Evolutionary conservation across 495 filamentous ascomycete genomes (phyloP).

Genomic region (Hypomontagnella submonticulosa): DNA sequence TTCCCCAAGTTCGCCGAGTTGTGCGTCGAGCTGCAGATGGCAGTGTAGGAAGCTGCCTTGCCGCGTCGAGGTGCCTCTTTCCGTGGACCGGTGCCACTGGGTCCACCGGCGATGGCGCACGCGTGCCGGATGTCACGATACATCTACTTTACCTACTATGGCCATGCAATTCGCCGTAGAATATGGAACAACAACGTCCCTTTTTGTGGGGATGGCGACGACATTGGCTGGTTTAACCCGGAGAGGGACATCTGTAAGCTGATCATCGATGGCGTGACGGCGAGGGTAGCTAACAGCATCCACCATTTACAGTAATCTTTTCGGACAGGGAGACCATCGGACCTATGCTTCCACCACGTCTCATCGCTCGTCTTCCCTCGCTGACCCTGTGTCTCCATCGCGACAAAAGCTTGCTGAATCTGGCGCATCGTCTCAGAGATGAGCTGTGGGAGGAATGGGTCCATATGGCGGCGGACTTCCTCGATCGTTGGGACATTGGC

Average conservation of each 20-base stretch:
- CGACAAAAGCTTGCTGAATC: too few species aligned
- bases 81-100: neutral
- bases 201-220: neutral
- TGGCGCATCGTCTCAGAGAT: too few species aligned
- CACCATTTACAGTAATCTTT: too few species aligned
- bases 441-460: too few species aligned
- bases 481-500: too few species aligned
- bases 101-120: neutral
- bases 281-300: too few species aligned
- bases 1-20: constrained; percentile 52
- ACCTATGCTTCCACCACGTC: too few species aligned
- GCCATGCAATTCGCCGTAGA: neutral
- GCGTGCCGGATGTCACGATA: constrained; percentile 3
- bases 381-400: too few species aligned
- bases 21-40: constrained; percentile 57
- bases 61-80: neutral
- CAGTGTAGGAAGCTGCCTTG: constrained; percentile 59
- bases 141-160: neutral
- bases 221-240: constrained; percentile 5
- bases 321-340: too few species aligned
- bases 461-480: too few species aligned
- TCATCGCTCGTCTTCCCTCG: too few species aligned
- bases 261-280: too few species aligned
- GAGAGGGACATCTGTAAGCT: constrained; percentile 12
- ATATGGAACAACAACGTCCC: neutral